Conservation (phyloP, 108 stramenopile species). For the Cylindrotheca fusiformis region DNA sequence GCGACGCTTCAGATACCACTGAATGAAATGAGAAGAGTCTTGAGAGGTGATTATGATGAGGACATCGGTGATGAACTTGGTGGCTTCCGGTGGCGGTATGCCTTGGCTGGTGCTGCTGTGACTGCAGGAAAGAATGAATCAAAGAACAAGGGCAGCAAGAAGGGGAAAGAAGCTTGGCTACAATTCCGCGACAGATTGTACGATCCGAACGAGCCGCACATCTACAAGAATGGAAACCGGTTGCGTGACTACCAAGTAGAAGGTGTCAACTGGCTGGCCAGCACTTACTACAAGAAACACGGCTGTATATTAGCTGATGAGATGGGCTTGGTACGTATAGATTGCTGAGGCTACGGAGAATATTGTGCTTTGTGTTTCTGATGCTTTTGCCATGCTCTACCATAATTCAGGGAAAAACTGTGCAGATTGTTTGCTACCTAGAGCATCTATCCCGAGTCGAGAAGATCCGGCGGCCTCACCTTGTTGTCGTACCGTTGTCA, state of each 20-base stretch:
- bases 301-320: conserved; percentile 96
- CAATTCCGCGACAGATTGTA: conserved; percentile 86
- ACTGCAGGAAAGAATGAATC: conserved; percentile 54
- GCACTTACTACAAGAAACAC: conserved; percentile 86
- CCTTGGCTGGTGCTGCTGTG: conserved; percentile 69
- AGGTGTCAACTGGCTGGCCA: conserved; percentile 96
- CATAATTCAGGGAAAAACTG: conserved; percentile 77
- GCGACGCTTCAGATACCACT: conserved; percentile 77
- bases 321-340: conserved; percentile 48
- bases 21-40: conserved; percentile 52
- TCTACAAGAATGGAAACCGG: conserved; percentile 76
- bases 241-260: conserved; percentile 95
- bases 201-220: conserved; percentile 76
- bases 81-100: conserved; percentile 82
- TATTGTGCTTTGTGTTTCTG: neutral
- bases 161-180: conserved; percentile 76
- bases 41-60: conserved; percentile 74
- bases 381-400: neutral
- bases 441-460: conserved; percentile 93
- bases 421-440: conserved; percentile 93
- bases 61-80: conserved; percentile 85
- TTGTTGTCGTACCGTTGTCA: conserved; percentile 95
- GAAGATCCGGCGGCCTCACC: conserved; percentile 88
- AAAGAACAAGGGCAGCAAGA: conserved; percentile 57
- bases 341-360: neutral